A percentile compares a stretch with the other conserved stretches of the same genome.
Evolutionary conservation across 805 yeast species (phyloP).

Genomic region (Zygosaccharomyces lentus): DNA sequence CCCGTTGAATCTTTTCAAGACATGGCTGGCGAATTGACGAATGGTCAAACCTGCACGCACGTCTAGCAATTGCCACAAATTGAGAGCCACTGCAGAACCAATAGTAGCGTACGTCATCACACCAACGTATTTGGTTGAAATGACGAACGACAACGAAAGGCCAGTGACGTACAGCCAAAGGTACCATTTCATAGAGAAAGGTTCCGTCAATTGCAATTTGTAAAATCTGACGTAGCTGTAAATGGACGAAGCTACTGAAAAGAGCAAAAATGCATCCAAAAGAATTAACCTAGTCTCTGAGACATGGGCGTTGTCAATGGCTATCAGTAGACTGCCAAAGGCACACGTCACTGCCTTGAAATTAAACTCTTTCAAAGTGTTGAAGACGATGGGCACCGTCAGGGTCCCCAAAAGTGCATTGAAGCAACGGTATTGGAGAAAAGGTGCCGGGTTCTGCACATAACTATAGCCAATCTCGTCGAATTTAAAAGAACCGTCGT

Average conservation of each 20-base stretch:
- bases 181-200: slow-evolving; percentile 79
- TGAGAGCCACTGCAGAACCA: slow-evolving; percentile 81
- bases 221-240: slow-evolving; percentile 76
- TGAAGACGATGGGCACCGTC: slow-evolving; percentile 78
- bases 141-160: slow-evolving; percentile 79
- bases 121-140: slow-evolving; percentile 95
- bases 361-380: slow-evolving; percentile 80
- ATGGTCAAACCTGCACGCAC: slow-evolving; percentile 59
- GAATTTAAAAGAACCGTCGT: slow-evolving; percentile 87
- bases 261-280: slow-evolving; percentile 82
- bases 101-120: slow-evolving; percentile 83
- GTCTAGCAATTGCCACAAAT: slow-evolving; percentile 85
- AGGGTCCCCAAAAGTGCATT: slow-evolving; percentile 78
- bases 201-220: slow-evolving; percentile 53
- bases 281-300: slow-evolving; percentile 86
- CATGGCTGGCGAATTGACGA: slow-evolving; percentile 58
- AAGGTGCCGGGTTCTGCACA: slow-evolving; percentile 75
- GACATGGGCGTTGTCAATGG: slow-evolving; percentile 86
- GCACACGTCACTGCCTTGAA: slow-evolving; percentile 74
- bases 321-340: slow-evolving; percentile 70
- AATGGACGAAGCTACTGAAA: slow-evolving; percentile 77
- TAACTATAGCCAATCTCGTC: slow-evolving; percentile 85
- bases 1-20: slow-evolving; percentile 64
- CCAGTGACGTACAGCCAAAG: slow-evolving; percentile 84
- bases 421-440: slow-evolving; percentile 72